phyloP scores from a whole-genome alignment of 352 stramenopile species.

The Phytophthora meadii region DNA sequence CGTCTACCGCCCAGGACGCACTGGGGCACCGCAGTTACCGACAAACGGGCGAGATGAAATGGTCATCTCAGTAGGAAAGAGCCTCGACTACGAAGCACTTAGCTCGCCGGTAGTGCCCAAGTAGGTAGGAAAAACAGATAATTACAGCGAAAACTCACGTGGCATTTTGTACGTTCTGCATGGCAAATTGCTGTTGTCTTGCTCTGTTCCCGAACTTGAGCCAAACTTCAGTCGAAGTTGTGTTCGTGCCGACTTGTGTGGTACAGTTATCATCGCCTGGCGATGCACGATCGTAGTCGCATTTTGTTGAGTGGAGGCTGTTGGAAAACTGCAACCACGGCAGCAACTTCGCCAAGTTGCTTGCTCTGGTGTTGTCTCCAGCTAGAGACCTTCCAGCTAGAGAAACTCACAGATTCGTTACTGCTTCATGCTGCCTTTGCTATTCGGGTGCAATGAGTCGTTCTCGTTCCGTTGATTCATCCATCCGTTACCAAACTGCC shows the following conservation, averaged over 20 bases:
- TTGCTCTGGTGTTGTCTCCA: too few relatives aligned
- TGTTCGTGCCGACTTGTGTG: slow-evolving; percentile 6
- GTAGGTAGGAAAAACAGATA: too few relatives aligned
- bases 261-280: slow-evolving; percentile 3
- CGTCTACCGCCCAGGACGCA: slow-evolving; percentile 36
- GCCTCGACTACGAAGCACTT: slow-evolving; percentile 17
- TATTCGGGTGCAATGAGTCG: too few relatives aligned
- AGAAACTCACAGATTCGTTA: too few relatives aligned
- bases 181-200: background rate
- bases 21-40: background rate
- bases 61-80: slow-evolving; percentile 8
- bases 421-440: too few relatives aligned
- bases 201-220: too few relatives aligned
- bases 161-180: too few relatives aligned
- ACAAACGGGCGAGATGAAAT: slow-evolving; percentile 5
- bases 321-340: slow-evolving; percentile 32
- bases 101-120: slow-evolving; percentile 6
- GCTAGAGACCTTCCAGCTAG: too few relatives aligned
- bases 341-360: slow-evolving; percentile 14
- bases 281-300: slow-evolving; percentile 2
- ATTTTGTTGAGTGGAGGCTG: slow-evolving; percentile 19
- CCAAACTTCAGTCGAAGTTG: slow-evolving; percentile 1
- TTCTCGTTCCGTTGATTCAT: too few relatives aligned
- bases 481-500: slow-evolving; percentile 22
- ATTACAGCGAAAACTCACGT: too few relatives aligned